Percentiles rank a stretch among this genome's conserved stretches.
These are phyloP conservation scores for Botrytis galanthina DNA, from an alignment of 2,329 filamentous ascomycete genomes.

Conservation along the genomic window DNA sequence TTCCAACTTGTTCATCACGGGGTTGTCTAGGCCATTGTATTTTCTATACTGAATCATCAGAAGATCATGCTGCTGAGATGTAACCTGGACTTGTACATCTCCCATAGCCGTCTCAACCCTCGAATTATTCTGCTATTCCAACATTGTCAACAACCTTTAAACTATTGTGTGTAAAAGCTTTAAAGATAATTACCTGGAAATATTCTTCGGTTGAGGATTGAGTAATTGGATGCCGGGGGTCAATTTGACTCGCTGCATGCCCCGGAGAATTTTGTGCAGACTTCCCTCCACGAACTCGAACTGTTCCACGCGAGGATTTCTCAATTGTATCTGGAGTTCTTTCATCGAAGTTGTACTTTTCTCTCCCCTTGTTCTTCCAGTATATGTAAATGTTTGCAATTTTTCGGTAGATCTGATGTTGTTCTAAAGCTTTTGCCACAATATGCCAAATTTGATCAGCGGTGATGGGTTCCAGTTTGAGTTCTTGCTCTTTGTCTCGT, in stretches of 20 bases:
- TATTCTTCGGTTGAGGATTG: not conserved
- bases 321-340: not conserved
- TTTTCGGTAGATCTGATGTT: not conserved
- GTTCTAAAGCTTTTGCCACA: not conserved
- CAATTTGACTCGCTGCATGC: too few relatives aligned
- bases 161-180: not conserved
- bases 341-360: constrained; percentile 6
- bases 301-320: not conserved
- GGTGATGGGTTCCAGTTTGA: not conserved
- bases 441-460: constrained; percentile 1
- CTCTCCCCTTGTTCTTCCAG: constrained; percentile 4
- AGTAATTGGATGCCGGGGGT: not conserved
- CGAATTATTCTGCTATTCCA: not conserved
- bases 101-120: not conserved
- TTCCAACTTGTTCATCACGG: not conserved
- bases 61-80: not conserved
- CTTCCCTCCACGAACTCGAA: not conserved
- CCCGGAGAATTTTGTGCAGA: not conserved
- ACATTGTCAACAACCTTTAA: not conserved
- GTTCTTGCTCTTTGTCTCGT: not conserved
- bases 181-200: not conserved
- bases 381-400: not conserved
- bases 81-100: not conserved
- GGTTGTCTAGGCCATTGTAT: not conserved
- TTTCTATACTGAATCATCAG: not conserved